Percentiles rank a stretch among this genome's conserved stretches.
Conservation (phyloP, 140 eudicot species). For the Senecio squalidus region DNA sequence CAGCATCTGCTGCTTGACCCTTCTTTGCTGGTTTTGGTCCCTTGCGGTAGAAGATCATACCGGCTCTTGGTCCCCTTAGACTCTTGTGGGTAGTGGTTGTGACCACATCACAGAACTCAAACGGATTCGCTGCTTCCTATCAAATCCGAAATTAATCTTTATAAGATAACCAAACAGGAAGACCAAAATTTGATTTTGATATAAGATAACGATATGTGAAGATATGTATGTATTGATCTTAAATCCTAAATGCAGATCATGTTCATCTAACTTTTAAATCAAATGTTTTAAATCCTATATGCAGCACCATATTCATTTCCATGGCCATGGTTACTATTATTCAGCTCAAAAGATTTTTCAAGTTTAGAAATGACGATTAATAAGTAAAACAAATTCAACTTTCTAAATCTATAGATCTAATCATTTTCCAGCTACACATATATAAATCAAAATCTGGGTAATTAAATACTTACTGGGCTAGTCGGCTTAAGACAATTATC, state of each 20-base stretch:
- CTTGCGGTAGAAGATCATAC: slow-evolving; percentile 95
- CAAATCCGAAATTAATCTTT: neutral
- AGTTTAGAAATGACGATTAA: neutral
- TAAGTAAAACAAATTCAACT: no score
- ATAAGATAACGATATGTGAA: no score
- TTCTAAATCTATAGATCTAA: no score
- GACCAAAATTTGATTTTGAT: neutral
- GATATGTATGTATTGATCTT: slow-evolving; percentile 5
- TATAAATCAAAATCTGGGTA: no score
- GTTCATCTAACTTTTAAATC: neutral
- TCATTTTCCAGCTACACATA: no score
- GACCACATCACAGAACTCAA: slow-evolving; percentile 92
- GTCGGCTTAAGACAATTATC: neutral
- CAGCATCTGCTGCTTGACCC: slow-evolving; percentile 94
- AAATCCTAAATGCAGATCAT: slow-evolving; percentile 2
- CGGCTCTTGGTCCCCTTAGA: slow-evolving; percentile 94
- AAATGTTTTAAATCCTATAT: neutral
- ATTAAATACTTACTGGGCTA: no score
- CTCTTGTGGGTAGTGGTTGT: slow-evolving; percentile 99
- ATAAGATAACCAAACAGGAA: neutral
- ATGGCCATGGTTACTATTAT: neutral
- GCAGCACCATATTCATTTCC: no score
- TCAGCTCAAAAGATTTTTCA: neutral
- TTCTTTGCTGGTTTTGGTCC: slow-evolving; percentile 96
- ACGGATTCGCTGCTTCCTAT: slow-evolving; percentile 95